Conservation (phyloP, 345 rosid genomes). For the Erodium maritimum region DNA sequence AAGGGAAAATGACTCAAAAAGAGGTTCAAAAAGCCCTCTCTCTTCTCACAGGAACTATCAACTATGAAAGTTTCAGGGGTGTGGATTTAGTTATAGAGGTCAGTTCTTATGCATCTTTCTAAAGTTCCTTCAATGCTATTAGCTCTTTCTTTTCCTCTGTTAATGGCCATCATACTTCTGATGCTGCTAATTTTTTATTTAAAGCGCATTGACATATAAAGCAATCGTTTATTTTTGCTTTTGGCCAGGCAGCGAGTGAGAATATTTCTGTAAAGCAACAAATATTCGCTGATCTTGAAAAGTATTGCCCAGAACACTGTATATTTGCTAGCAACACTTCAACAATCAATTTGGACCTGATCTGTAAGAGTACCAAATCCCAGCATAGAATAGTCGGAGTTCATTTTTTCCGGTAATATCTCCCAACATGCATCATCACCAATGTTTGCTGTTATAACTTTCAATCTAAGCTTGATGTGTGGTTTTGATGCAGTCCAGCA, state of each 20-base stretch:
- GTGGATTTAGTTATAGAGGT: conserved; percentile 98
- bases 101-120: conserved; percentile 7
- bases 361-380: conserved; percentile 70
- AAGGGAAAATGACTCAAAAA: conserved; percentile 66
- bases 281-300: conserved; percentile 88
- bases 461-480: conserved; percentile 5
- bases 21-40: conserved; percentile 72
- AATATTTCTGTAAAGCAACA: conserved; percentile 85
- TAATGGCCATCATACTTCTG: too few species aligned
- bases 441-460: not conserved
- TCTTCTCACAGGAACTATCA: conserved; percentile 65
- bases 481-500: conserved; percentile 60
- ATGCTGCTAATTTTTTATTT: not conserved
- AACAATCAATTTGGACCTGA: conserved; percentile 79
- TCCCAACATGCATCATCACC: not conserved
- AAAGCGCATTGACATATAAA: not conserved
- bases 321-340: conserved; percentile 93
- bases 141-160: too few species aligned
- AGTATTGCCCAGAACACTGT: conserved; percentile 77
- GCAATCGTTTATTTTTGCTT: not conserved
- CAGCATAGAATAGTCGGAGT: conserved; percentile 83
- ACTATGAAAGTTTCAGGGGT: conserved; percentile 75
- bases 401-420: conserved; percentile 84
- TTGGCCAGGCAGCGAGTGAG: conserved; percentile 87
- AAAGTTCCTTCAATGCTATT: too few species aligned